Conservation (phyloP, 2,329 filamentous ascomycete species). For the Orbilia javanica region DNA sequence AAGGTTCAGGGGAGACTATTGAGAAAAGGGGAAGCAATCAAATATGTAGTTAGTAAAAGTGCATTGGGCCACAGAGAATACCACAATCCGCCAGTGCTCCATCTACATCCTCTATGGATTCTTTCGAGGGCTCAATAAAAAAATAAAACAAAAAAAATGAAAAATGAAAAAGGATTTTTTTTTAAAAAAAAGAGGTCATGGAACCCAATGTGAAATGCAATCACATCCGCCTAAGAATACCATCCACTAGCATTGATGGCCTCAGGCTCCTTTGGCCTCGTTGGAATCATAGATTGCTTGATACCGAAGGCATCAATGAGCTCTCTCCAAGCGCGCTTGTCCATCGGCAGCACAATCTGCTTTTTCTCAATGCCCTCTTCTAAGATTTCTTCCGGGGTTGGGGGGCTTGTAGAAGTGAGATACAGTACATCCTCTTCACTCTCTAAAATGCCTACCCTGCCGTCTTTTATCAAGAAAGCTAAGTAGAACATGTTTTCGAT, state of each 20-base stretch:
- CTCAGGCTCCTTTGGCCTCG: constrained; percentile 74
- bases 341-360: constrained; percentile 88
- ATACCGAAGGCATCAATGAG: constrained; percentile 83
- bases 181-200: too few species aligned
- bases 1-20: background rate
- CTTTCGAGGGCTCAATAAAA: background rate
- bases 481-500: constrained; percentile 98
- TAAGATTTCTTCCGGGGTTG: constrained; percentile 68
- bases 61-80: background rate
- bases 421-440: constrained; percentile 76
- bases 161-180: too few species aligned
- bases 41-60: background rate
- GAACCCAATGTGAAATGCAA: too few species aligned
- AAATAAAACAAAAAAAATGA: background rate
- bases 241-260: constrained; percentile 60
- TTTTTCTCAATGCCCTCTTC: constrained; percentile 68
- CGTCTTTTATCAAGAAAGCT: constrained; percentile 92
- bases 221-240: constrained; percentile 59
- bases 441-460: constrained; percentile 76
- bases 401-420: constrained; percentile 67
- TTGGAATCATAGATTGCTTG: constrained; percentile 83
- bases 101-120: constrained; percentile 1
- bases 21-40: background rate
- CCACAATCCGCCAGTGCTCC: background rate
- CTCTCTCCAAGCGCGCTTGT: constrained; percentile 84